Evolutionary conservation across 2,329 filamentous ascomycete species (phyloP).

Genomic region (Colletotrichum chlorophyti): DNA sequence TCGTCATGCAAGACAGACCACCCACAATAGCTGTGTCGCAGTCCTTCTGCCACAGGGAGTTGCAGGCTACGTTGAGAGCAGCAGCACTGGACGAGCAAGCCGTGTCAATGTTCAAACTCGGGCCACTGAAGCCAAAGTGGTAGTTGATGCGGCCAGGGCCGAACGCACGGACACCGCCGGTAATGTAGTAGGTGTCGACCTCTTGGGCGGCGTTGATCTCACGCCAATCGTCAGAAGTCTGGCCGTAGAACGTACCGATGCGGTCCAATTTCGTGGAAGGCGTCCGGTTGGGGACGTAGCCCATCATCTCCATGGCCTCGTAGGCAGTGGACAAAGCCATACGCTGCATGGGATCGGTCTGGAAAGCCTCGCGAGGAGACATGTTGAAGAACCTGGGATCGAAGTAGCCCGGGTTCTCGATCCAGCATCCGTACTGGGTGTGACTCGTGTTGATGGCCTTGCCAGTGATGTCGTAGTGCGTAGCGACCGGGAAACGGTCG

Average conservation of each 20-base stretch:
- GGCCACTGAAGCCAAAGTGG: conserved; percentile 78
- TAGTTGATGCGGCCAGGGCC: conserved; percentile 73
- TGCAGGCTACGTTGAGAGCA: conserved; percentile 73
- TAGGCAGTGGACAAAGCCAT: conserved; percentile 78
- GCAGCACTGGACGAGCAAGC: conserved; percentile 79
- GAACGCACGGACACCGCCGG: conserved; percentile 58
- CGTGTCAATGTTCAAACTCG: conserved; percentile 76
- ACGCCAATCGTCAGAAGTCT: conserved; percentile 80
- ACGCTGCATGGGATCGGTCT: conserved; percentile 79
- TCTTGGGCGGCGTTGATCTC: conserved; percentile 79
- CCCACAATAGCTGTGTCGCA: conserved; percentile 84
- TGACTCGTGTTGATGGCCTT: conserved; percentile 66
- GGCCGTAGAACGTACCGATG: conserved; percentile 78
- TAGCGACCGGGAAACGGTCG: conserved; percentile 67
- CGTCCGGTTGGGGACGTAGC: conserved; percentile 71
- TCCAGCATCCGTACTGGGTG: conserved; percentile 49
- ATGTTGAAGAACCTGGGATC: conserved; percentile 77
- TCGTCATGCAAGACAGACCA: conserved; percentile 79
- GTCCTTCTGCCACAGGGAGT: conserved; percentile 76
- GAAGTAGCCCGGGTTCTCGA: conserved; percentile 71
- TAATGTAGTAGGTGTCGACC: conserved; percentile 62
- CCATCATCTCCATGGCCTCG: conserved; percentile 80
- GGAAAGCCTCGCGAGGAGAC: conserved; percentile 70
- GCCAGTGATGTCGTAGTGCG: conserved; percentile 66
- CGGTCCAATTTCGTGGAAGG: conserved; percentile 65